These are phyloP conservation scores for Lactarius pseudohatsudake DNA, from an alignment of 768 basidiomycete genomes.

Conservation along the genomic window DNA sequence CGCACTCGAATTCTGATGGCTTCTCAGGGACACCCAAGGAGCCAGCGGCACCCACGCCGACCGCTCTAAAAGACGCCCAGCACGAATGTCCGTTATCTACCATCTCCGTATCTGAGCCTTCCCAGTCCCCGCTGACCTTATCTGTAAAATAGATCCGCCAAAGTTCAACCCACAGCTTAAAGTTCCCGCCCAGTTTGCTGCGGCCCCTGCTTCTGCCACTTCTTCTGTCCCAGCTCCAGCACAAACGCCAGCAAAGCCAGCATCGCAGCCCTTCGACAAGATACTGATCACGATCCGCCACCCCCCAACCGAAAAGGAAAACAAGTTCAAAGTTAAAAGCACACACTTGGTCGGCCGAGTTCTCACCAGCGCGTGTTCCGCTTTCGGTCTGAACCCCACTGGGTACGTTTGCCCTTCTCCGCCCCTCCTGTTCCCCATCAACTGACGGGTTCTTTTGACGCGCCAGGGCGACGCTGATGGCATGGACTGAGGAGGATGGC, in stretches of 20 bases:
- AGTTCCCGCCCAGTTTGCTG: background rate
- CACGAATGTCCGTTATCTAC: constrained; percentile 2
- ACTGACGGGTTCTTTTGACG: background rate
- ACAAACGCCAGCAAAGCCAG: background rate
- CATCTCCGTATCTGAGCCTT: background rate
- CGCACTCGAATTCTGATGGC: background rate
- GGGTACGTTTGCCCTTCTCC: constrained; percentile 7
- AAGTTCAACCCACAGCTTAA: constrained; percentile 11
- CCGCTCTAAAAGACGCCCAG: constrained; percentile 1
- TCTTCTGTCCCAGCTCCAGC: background rate
- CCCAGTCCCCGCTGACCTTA: background rate
- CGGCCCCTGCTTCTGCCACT: background rate
- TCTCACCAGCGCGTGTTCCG: constrained; percentile 22
- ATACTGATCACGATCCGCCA: constrained; percentile 25
- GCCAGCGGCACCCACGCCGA: background rate
- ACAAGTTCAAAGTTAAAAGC: constrained; percentile 25
- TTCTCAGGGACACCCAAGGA: background rate
- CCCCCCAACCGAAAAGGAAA: constrained; percentile 22
- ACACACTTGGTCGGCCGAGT: constrained; percentile 23
- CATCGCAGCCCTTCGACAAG: constrained; percentile 9
- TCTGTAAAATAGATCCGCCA: background rate
- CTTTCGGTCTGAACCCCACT: constrained; percentile 10
- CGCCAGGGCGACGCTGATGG: constrained; percentile 10
- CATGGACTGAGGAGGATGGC: constrained; percentile 16
- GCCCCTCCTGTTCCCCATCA: background rate